phyloP scores from a whole-genome alignment of 495 filamentous ascomycete genomes.

The Stereocaulon alpinum region DNA sequence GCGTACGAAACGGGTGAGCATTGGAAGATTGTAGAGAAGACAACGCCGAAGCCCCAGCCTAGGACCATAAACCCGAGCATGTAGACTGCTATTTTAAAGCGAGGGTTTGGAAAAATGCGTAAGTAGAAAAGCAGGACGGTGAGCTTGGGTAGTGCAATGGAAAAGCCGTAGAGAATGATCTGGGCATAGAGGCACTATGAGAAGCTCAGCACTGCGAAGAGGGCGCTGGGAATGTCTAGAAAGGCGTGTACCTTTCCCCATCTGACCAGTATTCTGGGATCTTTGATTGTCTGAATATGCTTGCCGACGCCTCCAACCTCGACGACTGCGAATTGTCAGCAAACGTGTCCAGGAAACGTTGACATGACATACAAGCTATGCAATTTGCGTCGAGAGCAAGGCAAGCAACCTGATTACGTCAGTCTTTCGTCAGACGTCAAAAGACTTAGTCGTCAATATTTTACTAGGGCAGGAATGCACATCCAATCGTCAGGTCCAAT shows the following conservation, averaged over 20 bases:
- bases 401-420: not conserved
- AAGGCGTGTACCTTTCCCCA: not conserved
- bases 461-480: not conserved
- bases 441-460: not conserved
- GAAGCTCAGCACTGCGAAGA: no score
- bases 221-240: not conserved
- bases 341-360: not conserved
- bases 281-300: not conserved
- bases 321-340: not conserved
- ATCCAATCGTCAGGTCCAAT: conserved; percentile 1
- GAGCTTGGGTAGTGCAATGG: not conserved
- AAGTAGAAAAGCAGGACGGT: conserved; percentile 13
- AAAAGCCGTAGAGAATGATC: not conserved
- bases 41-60: not conserved
- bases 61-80: not conserved
- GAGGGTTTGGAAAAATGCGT: conserved; percentile 7
- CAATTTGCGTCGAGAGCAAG: not conserved
- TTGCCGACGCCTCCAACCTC: not conserved
- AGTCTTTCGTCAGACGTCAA: not conserved
- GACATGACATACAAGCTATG: not conserved
- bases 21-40: conserved; percentile 8
- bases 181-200: not conserved
- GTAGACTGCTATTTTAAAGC: conserved; percentile 4
- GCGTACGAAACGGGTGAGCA: conserved; percentile 5
- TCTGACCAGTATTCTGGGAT: not conserved